phyloP scores from a whole-genome alignment of 2,329 filamentous ascomycete species.

The Aspergillus versicolor region DNA sequence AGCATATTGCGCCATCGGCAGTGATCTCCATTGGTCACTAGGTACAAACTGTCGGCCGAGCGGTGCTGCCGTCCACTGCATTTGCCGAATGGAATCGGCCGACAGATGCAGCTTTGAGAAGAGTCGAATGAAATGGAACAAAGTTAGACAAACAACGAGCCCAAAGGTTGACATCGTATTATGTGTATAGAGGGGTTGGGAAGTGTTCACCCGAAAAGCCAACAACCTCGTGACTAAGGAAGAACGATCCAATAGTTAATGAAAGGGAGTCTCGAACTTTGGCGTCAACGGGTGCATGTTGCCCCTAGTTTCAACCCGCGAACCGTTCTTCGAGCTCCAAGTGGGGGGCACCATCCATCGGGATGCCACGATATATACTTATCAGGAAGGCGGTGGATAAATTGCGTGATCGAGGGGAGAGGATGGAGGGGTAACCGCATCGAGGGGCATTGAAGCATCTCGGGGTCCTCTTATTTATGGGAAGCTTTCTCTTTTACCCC shows the following conservation, averaged over 20 bases:
- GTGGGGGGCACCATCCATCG: neutral
- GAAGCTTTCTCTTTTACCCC: constrained; percentile 1
- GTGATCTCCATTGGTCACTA: constrained; percentile 28
- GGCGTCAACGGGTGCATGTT: neutral
- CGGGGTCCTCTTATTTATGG: constrained; percentile 3
- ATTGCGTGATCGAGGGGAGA: constrained; percentile 36
- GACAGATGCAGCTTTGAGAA: constrained; percentile 17
- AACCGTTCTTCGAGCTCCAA: constrained; percentile 2
- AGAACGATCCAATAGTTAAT: neutral
- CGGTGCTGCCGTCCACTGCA: constrained; percentile 3
- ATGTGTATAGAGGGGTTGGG: neutral
- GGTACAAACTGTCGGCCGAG: constrained; percentile 25
- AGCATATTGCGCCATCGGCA: constrained; percentile 34
- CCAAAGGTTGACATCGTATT: neutral
- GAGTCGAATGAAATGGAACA: neutral
- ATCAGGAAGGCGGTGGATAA: constrained; percentile 22
- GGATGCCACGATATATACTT: neutral
- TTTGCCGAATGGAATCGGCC: constrained; percentile 21
- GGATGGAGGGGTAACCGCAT: constrained; percentile 11
- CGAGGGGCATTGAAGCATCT: constrained; percentile 5
- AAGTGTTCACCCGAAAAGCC: neutral
- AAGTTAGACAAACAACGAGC: neutral
- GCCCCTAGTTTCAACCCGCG: neutral
- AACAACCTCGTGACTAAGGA: neutral
- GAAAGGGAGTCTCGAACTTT: neutral